These are phyloP conservation scores for Malus asiatica DNA, from an alignment of 306 rosid species.

Conservation along the genomic window DNA sequence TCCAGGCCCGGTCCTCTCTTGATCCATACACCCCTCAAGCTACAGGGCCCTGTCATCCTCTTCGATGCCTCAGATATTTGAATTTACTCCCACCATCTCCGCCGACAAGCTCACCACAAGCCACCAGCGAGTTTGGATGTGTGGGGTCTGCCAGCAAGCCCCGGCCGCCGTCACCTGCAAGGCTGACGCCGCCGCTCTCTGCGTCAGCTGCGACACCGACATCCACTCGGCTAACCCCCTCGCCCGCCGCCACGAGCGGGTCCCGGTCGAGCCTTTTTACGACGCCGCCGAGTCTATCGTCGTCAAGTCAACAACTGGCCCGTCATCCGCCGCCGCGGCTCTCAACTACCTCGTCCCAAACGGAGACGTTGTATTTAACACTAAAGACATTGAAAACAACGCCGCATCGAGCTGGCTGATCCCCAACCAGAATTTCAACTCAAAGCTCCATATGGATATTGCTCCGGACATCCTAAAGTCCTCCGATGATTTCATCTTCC, in stretches of 20 bases:
- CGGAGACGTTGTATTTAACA: slow-evolving; percentile 8
- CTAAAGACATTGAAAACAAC: slow-evolving; percentile 19
- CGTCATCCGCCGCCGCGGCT: slow-evolving; percentile 9
- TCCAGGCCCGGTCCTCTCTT: too few relatives aligned
- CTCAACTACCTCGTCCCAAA: slow-evolving; percentile 25
- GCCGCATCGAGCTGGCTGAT: slow-evolving; percentile 35
- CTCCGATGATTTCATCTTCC: slow-evolving; percentile 45
- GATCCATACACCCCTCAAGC: too few relatives aligned
- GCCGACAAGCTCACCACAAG: slow-evolving; percentile 51
- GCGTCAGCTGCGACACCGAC: slow-evolving; percentile 82
- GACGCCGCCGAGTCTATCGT: slow-evolving; percentile 47
- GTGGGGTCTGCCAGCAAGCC: slow-evolving; percentile 93
- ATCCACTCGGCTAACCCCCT: slow-evolving; percentile 93
- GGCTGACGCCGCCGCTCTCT: slow-evolving; percentile 92
- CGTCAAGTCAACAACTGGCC: slow-evolving; percentile 20
- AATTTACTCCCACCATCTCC: too few relatives aligned
- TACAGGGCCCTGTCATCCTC: too few relatives aligned
- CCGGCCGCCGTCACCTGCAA: slow-evolving; percentile 90
- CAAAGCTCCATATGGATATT: slow-evolving; percentile 35
- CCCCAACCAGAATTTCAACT: slow-evolving; percentile 36
- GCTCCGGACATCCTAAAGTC: slow-evolving; percentile 43
- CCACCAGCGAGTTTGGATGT: slow-evolving; percentile 90
- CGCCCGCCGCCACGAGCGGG: slow-evolving; percentile 86
- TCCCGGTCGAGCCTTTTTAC: slow-evolving; percentile 75
- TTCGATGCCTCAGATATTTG: too few relatives aligned